Conservation (phyloP, 106 monocot species). For the Acanthochlamys bracteata region DNA sequence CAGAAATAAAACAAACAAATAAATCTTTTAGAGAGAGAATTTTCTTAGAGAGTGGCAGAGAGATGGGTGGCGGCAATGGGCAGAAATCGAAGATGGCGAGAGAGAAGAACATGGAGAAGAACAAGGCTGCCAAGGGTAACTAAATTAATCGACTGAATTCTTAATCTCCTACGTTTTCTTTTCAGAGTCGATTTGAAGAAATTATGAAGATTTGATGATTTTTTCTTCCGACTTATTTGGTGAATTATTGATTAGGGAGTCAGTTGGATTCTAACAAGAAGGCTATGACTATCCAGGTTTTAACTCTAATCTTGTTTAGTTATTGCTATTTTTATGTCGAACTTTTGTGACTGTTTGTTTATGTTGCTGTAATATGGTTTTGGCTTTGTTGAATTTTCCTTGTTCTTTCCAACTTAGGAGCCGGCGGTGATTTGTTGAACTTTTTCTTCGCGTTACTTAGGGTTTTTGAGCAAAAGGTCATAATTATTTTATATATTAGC, state of each 20-base stretch:
- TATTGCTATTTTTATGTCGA: no score
- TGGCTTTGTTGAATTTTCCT: no score
- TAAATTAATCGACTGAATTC: no score
- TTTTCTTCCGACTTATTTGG: not conserved
- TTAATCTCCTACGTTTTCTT: not conserved
- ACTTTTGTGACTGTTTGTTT: no score
- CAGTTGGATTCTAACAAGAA: constrained; percentile 55
- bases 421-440: no score
- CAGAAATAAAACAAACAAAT: no score
- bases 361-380: no score
- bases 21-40: no score
- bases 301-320: not conserved
- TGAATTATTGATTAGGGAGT: constrained; percentile 20
- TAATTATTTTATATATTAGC: no score
- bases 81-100: constrained; percentile 89
- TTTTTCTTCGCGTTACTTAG: no score
- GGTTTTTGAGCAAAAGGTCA: no score
- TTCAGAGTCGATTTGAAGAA: not conserved
- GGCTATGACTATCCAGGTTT: constrained; percentile 48
- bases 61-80: constrained; percentile 80
- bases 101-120: constrained; percentile 70
- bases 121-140: constrained; percentile 44
- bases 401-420: no score
- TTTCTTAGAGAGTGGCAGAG: not conserved
- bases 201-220: not conserved